phyloP scores from a whole-genome alignment of 768 basidiomycete species.

The Termitomyces sp. region DNA sequence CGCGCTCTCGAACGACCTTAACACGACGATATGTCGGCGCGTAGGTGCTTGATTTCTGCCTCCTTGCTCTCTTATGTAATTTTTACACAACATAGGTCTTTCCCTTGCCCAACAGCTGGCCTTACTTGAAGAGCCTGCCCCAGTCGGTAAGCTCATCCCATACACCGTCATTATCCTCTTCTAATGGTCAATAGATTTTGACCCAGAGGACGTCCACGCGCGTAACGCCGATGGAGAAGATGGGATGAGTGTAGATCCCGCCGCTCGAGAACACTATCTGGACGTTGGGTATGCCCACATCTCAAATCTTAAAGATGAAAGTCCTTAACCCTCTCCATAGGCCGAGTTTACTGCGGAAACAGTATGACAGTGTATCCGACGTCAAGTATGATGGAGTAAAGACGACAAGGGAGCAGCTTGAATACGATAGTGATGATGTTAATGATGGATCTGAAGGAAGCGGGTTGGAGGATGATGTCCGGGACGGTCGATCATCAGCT shows the following conservation, averaged over 20 bases:
- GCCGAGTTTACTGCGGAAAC: conserved; percentile 63
- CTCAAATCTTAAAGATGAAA: neutral
- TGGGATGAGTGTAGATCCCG: conserved; percentile 26
- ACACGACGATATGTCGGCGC: conserved; percentile 6
- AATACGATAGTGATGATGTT: conserved; percentile 42
- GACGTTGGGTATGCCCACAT: conserved; percentile 67
- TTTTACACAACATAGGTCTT: conserved; percentile 27
- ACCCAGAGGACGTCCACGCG: conserved; percentile 68
- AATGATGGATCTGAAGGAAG: conserved; percentile 47
- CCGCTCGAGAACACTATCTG: conserved; percentile 71
- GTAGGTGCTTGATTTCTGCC: conserved; percentile 2
- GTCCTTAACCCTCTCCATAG: conserved; percentile 28
- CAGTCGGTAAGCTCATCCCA: conserved; percentile 47
- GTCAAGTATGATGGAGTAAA: conserved; percentile 75
- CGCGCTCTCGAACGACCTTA: neutral
- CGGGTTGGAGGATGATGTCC: conserved; percentile 24
- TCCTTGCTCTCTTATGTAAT: neutral
- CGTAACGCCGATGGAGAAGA: conserved; percentile 42
- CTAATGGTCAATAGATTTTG: conserved; percentile 46
- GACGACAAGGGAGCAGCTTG: conserved; percentile 55
- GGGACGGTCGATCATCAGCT: neutral
- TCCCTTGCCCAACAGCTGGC: conserved; percentile 80
- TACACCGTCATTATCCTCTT: neutral
- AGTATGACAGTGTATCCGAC: conserved; percentile 61
- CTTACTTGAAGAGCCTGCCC: conserved; percentile 67